A percentile compares a stretch with the other conserved stretches of the same genome.
phyloP scores from a whole-genome alignment of 1,139 yeast genomes.

The Pichia sp. region DNA sequence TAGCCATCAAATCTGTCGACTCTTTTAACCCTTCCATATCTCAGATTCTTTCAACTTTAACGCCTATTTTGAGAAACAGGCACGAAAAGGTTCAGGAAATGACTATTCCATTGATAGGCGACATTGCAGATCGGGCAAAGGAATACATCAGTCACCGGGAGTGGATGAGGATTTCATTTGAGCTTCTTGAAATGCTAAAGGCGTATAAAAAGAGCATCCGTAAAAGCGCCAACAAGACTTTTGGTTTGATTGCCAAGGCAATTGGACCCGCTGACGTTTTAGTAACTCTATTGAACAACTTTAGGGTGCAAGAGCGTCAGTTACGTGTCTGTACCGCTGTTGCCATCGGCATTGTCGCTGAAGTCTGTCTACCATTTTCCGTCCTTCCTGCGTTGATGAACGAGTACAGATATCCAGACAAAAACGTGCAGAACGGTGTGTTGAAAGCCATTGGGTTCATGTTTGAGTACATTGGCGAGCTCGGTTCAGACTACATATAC shows the following conservation, averaged over 20 bases:
- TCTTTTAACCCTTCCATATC: constrained; percentile 72
- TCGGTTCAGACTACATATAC: constrained; percentile 78
- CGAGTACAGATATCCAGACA: constrained; percentile 89
- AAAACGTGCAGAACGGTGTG: constrained; percentile 93
- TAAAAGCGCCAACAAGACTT: constrained; percentile 82
- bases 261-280: constrained; percentile 96
- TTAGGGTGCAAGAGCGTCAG: constrained; percentile 93
- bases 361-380: constrained; percentile 88
- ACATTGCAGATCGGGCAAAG: constrained; percentile 79
- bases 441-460: constrained; percentile 87
- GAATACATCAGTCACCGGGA: constrained; percentile 87
- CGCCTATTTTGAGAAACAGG: constrained; percentile 86
- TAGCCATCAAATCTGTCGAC: constrained; percentile 46
- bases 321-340: constrained; percentile 96
- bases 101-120: constrained; percentile 74
- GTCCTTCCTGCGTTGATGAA: constrained; percentile 96
- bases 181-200: constrained; percentile 81
- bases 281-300: constrained; percentile 75
- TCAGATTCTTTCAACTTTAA: constrained; percentile 79
- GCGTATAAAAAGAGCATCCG: constrained; percentile 81
- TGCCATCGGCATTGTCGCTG: constrained; percentile 96
- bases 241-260: constrained; percentile 87
- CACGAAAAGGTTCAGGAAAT: constrained; percentile 91
- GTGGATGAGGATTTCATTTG: constrained; percentile 97
- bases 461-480: constrained; percentile 86